Conservation (phyloP, 129 eudicot genomes). For the Solidago caesia region DNA sequence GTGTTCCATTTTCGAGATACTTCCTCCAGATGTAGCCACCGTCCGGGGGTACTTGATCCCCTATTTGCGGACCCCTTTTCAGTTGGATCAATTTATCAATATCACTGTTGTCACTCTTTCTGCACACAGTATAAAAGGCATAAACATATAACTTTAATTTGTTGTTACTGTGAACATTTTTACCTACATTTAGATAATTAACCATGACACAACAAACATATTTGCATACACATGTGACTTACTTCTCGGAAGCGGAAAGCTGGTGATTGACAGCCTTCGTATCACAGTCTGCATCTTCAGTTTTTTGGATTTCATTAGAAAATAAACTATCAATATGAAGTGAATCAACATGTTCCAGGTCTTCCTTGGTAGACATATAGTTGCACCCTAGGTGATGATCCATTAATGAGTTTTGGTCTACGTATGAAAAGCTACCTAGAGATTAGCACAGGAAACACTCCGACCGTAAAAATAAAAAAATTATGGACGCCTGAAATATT, state of each 20-base stretch:
- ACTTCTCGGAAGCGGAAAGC: constrained; percentile 8
- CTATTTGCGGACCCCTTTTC: too few relatives aligned
- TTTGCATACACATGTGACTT: constrained; percentile 4
- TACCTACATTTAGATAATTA: too few relatives aligned
- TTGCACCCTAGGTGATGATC: neutral
- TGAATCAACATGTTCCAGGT: constrained; percentile 8
- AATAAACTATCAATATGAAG: neutral
- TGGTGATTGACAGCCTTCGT: neutral
- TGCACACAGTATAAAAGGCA: too few relatives aligned
- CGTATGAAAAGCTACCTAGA: constrained; percentile 3
- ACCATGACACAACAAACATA: too few relatives aligned
- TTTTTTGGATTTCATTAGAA: constrained; percentile 1
- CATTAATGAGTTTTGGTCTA: constrained; percentile 3
- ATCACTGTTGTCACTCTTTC: too few relatives aligned
- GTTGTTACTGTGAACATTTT: too few relatives aligned
- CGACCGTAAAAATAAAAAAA: neutral
- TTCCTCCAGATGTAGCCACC: too few relatives aligned
- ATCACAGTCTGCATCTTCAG: constrained; percentile 10
- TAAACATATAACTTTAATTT: too few relatives aligned
- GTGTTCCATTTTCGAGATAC: too few relatives aligned
- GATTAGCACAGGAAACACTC: neutral
- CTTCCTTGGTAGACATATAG: neutral
- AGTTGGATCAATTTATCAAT: too few relatives aligned
- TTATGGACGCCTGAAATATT: neutral
- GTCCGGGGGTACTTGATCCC: too few relatives aligned